These are phyloP conservation scores for Moricandia arvensis DNA, from an alignment of 345 rosid species.

Conservation along the genomic window DNA sequence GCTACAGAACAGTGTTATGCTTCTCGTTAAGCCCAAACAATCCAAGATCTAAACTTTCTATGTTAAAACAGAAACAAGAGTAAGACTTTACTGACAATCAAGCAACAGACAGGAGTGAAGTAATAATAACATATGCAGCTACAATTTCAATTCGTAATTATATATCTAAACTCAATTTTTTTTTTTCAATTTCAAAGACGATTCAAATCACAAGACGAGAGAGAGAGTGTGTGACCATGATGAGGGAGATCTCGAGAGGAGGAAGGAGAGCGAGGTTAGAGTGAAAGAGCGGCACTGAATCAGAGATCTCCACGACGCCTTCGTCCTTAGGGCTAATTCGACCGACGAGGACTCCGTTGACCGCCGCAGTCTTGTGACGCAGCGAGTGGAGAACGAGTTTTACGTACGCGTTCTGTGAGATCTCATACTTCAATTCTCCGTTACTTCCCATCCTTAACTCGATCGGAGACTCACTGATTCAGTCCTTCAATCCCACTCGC, in stretches of 20 bases:
- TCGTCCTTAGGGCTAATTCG: slow-evolving; percentile 46
- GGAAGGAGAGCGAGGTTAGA: slow-evolving; percentile 13
- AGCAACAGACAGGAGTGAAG: neutral
- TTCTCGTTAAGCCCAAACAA: slow-evolving; percentile 14
- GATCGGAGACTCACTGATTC: slow-evolving; percentile 30
- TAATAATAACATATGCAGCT: neutral
- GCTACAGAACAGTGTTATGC: neutral
- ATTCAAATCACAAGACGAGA: neutral
- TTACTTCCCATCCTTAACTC: slow-evolving; percentile 39
- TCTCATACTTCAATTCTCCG: slow-evolving; percentile 66
- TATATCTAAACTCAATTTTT: neutral
- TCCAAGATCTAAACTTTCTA: slow-evolving; percentile 13
- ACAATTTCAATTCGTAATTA: neutral
- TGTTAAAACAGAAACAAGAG: neutral
- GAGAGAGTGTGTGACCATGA: neutral
- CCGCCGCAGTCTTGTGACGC: slow-evolving; percentile 71
- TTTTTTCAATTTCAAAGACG: neutral
- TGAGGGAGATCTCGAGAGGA: neutral
- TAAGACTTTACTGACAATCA: neutral
- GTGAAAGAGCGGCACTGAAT: slow-evolving; percentile 89
- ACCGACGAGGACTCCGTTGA: slow-evolving; percentile 81
- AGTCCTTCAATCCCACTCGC: slow-evolving; percentile 12
- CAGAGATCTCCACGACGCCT: slow-evolving; percentile 60
- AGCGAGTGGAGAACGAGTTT: slow-evolving; percentile 81
- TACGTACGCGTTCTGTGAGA: slow-evolving; percentile 83